phyloP scores from a whole-genome alignment of 805 yeast genomes.

The Cyberlindnera bimundalis region DNA sequence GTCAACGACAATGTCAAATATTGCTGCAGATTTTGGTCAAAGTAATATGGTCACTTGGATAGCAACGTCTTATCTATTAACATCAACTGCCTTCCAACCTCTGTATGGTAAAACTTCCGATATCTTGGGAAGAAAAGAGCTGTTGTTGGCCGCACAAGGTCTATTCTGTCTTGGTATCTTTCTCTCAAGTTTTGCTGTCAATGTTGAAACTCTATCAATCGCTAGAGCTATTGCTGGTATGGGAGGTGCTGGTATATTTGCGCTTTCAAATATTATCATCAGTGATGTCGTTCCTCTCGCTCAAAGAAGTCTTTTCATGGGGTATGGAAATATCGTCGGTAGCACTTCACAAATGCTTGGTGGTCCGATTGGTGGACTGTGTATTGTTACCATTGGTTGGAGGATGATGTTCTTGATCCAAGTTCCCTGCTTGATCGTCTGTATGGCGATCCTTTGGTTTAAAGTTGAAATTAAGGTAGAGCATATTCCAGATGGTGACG shows the following conservation, averaged over 20 bases:
- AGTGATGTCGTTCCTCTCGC: constrained; percentile 54
- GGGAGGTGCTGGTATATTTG: constrained; percentile 55
- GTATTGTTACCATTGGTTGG: constrained; percentile 39
- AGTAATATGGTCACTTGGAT: constrained; percentile 60
- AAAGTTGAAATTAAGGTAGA: constrained; percentile 32
- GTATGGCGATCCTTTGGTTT: constrained; percentile 23
- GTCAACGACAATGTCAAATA: constrained; percentile 53
- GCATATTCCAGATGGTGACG: constrained; percentile 27
- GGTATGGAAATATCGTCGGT: constrained; percentile 40
- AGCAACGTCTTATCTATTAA: constrained; percentile 65
- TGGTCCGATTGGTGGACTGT: constrained; percentile 42
- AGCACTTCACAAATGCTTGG: constrained; percentile 41
- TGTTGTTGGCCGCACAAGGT: constrained; percentile 41
- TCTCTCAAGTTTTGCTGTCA: constrained; percentile 38
- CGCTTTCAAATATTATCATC: constrained; percentile 48
- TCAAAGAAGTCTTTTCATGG: constrained; percentile 52
- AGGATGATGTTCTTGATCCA: constrained; percentile 42
- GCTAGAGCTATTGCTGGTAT: constrained; percentile 56
- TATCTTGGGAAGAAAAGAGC: constrained; percentile 51
- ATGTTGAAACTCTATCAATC: constrained; percentile 43
- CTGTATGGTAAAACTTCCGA: constrained; percentile 69
- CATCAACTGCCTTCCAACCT: constrained; percentile 73
- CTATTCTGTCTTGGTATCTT: constrained; percentile 45
- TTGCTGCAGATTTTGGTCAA: constrained; percentile 56
- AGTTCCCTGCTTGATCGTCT: constrained; percentile 34